These are phyloP conservation scores for Sphaceloma murrayae DNA, from an alignment of 2,329 filamentous ascomycete species.

Conservation along the genomic window DNA sequence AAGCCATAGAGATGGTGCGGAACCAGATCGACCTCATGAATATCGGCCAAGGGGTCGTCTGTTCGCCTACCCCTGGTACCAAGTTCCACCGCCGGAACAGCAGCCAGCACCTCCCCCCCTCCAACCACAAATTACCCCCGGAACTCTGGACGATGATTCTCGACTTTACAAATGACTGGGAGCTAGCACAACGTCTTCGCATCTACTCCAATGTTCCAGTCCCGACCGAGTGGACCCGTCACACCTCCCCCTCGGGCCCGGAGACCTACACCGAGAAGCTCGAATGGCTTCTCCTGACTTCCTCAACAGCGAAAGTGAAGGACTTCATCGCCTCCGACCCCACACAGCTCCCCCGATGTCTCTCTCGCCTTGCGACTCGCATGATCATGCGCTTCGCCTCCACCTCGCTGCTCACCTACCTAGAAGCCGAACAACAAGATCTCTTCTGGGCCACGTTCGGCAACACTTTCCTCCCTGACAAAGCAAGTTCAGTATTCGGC, in stretches of 20 bases:
- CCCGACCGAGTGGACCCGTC: conserved; percentile 61
- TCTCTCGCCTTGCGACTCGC: conserved; percentile 74
- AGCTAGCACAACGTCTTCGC: conserved; percentile 69
- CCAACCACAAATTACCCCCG: conserved; percentile 50
- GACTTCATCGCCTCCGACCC: conserved; percentile 52
- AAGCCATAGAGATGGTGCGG: conserved; percentile 63
- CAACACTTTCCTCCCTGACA: conserved; percentile 70
- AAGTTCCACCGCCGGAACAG: conserved; percentile 28
- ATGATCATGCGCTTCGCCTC: conserved; percentile 87
- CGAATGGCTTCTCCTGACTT: conserved; percentile 74
- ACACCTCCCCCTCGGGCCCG: conserved; percentile 54
- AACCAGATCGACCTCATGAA: conserved; percentile 68
- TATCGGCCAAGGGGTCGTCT: conserved; percentile 60
- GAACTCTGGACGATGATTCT: conserved; percentile 88
- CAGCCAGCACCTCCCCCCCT: conserved; percentile 30
- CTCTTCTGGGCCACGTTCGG: conserved; percentile 82
- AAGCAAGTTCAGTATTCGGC: conserved; percentile 78
- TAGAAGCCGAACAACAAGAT: conserved; percentile 57
- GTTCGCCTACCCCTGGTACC: conserved; percentile 25
- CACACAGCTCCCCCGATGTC: conserved; percentile 58
- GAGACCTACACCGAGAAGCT: conserved; percentile 67
- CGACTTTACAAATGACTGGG: conserved; percentile 80
- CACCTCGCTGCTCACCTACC: conserved; percentile 64
- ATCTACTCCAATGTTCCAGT: conserved; percentile 69
- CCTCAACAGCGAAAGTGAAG: conserved; percentile 60